phyloP scores from a whole-genome alignment of 2,329 filamentous ascomycete genomes.

The Cytospora mali region DNA sequence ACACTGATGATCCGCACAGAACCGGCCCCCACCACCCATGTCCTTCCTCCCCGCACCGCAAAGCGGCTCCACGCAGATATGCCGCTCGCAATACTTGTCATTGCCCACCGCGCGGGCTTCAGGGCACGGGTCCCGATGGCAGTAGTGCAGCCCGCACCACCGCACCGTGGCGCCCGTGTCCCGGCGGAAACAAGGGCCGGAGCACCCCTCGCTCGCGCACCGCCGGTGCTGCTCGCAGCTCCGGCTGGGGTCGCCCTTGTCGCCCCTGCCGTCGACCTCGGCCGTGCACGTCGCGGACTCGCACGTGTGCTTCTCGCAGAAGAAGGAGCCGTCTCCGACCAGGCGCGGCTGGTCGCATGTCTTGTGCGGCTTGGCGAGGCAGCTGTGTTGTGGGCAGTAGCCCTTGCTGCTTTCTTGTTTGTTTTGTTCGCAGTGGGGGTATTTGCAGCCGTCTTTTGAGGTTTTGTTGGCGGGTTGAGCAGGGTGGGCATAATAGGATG shows the following conservation, averaged over 20 bases:
- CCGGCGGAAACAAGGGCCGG: constrained; percentile 22
- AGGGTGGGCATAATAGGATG: no score
- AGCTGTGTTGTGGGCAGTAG: constrained; percentile 28
- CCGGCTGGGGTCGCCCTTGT: constrained; percentile 9
- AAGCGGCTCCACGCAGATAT: constrained; percentile 20
- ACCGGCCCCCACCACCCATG: constrained; percentile 12
- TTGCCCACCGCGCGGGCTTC: background rate
- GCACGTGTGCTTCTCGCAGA: constrained; percentile 31
- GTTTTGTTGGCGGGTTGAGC: background rate
- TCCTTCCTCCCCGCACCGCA: constrained; percentile 5
- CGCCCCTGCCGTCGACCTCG: constrained; percentile 22
- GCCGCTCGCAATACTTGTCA: constrained; percentile 13
- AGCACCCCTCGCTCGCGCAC: constrained; percentile 25
- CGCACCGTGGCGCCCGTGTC: constrained; percentile 17
- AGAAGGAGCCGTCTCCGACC: constrained; percentile 12
- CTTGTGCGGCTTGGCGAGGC: constrained; percentile 13
- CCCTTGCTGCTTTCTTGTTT: constrained; percentile 14
- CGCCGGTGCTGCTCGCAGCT: constrained; percentile 27
- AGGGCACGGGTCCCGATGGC: constrained; percentile 21
- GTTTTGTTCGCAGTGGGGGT: constrained; percentile 26
- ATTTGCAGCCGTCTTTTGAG: constrained; percentile 31
- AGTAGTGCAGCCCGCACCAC: constrained; percentile 30
- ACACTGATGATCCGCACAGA: constrained; percentile 21
- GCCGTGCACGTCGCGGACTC: constrained; percentile 23
- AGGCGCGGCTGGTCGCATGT: constrained; percentile 24